Evolutionary conservation across 768 basidiomycete species (phyloP), one percentile per base, ranked within the genome.

Genomic region (Rhodotorula toruloides): DNA sequence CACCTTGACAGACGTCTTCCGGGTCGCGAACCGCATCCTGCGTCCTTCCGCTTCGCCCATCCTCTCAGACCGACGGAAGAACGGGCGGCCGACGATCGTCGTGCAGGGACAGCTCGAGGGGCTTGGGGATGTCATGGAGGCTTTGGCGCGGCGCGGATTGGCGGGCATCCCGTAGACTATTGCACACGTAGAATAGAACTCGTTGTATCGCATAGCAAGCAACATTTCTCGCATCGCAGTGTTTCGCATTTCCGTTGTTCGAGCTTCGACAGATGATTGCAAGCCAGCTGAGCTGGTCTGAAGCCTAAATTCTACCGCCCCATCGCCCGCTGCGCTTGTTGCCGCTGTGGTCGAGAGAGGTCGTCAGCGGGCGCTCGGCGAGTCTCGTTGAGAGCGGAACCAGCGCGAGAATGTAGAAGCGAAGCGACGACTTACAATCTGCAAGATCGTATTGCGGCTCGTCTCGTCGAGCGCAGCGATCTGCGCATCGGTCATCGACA

Each of bases 401-500:
- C 3, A 25, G 40, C 14, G 34, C 17, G 53, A 36, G 19, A 14
- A 37, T 2, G 21, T 42, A 14, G 31, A 37, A 14, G 22, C 4
- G 25, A 32, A 34, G 40, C 22, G 31, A 21, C 2, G 25, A 83
- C 88, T 72, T 46, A 91, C 90, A 76, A 94, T 76, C 76, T 87
- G 85, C 77, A 88, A 82, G 36, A 97, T 90, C 17, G 90, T 87
- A 1, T 83, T 82, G 40, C 87, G 82, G 73, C 94, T 91, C 3
- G 82, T 81, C 9, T 88, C 86, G 36, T 90, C 88, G 54, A 96
- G 79, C 13, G 83, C 83, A 53, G 85, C 86, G 68, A 97, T 88
- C 76, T 94, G 91, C 50, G 89, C 90, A 52, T 81, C 85, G 2
- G 87, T 87, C 75, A 97, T 77, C 66, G 81, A 83, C 39, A 97